Base-by-base conservation (phyloP, 169 alveolate genomes). In the Plasmodium fragile region DNA sequence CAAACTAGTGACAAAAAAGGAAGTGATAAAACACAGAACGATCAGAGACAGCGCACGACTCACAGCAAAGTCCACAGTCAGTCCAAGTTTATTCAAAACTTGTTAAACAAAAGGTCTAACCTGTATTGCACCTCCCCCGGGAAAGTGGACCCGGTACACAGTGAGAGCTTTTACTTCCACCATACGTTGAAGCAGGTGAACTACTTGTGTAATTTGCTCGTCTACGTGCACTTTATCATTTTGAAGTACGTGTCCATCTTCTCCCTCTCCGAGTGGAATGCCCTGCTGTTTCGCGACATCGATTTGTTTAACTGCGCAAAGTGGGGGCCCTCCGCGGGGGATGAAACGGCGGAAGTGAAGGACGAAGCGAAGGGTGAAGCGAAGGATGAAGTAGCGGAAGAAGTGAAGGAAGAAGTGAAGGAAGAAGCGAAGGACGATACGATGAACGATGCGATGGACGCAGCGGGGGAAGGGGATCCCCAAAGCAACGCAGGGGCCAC, bases 191-290 rank as follows among this genome's bases (percentile, higher is more conserved):
- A 91, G 73, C 78, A 91, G 55, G 85, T 91, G 7, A 45, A 69
- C 75, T 81, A 81, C 39, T 16, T 91, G 22, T 65, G 73, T 55
- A 91, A 91, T 30, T 91, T 91, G 52, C 55, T 91, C 34, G 84
- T 91, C 11, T 91, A 81, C 43, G 49, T 49, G 28, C 83, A 81
- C 25, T 91, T 91, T 41, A 45, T 91, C 11, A 34, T 91, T n/a
- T 36, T 80, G 39, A 91, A 91, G 36, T 91, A 80, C 70, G 82
- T 91, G 0, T 65, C 83, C 4, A 69, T 91, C 2, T 91, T 80
- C 70, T 91, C 94, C 25, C 18, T 69, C n/a, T 13, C 18, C n/a
- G 84, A 91, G 36, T 91, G 94, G 94, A 91, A 91, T 59, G 25
- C 22, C 11, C 36, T 91, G 8, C 28, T 91, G 22, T 91, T 80